Evolutionary conservation across 2,329 filamentous ascomycete species (phyloP).

Genomic region (Didymellaceae sp.): DNA sequence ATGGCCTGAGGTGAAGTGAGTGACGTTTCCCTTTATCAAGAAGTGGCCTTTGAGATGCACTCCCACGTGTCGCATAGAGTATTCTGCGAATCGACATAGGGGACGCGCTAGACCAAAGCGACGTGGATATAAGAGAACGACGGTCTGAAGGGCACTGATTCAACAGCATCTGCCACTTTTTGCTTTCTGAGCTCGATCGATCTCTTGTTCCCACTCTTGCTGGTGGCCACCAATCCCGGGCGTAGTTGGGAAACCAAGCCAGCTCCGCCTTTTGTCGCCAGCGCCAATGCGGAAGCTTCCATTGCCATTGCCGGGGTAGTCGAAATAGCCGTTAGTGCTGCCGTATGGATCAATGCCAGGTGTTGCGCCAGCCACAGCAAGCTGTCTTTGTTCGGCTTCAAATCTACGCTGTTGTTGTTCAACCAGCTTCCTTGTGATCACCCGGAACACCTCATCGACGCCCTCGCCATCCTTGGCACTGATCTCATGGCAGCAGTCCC

Average conservation of each 20-base stretch:
- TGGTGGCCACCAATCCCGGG: slow-evolving; percentile 41
- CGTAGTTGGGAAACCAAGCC: slow-evolving; percentile 66
- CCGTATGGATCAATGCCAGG: slow-evolving; percentile 48
- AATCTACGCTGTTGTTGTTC: slow-evolving; percentile 70
- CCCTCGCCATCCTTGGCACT: slow-evolving; percentile 92
- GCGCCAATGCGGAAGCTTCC: slow-evolving; percentile 66
- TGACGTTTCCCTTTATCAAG: background rate
- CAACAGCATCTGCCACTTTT: slow-evolving; percentile 48
- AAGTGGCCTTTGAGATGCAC: too few relatives aligned
- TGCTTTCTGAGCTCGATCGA: slow-evolving; percentile 37
- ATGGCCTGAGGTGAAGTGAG: slow-evolving; percentile 1
- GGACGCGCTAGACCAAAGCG: too few relatives aligned
- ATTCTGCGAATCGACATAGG: too few relatives aligned
- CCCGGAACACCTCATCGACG: slow-evolving; percentile 94
- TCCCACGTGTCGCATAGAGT: too few relatives aligned
- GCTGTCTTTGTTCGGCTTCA: slow-evolving; percentile 57
- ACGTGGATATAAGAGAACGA: too few relatives aligned
- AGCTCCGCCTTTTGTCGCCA: slow-evolving; percentile 70
- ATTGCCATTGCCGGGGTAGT: slow-evolving; percentile 55
- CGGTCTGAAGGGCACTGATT: background rate
- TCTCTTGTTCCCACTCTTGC: slow-evolving; percentile 45
- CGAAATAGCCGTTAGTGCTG: slow-evolving; percentile 55
- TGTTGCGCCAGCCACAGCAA: slow-evolving; percentile 52
- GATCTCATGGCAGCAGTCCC: slow-evolving; percentile 98
- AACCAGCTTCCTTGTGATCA: slow-evolving; percentile 82